Percentiles rank a stretch among this genome's conserved stretches.
Evolutionary conservation across 768 basidiomycete genomes (phyloP).

Genomic region (Russula brevipes): DNA sequence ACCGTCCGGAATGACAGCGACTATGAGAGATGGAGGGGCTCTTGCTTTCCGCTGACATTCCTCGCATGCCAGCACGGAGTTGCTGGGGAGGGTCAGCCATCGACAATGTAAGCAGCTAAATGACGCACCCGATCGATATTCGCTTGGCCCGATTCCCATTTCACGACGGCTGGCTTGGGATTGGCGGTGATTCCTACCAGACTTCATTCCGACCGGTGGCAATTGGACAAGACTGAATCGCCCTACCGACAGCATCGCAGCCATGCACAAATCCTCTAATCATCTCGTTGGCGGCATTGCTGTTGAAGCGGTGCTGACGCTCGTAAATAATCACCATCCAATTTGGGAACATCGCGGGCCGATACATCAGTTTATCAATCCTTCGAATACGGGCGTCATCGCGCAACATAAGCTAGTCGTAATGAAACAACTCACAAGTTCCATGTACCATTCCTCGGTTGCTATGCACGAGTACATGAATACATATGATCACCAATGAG

Average conservation of each 20-base stretch:
- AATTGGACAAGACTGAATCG: neutral
- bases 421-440: slow-evolving; percentile 52
- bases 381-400: slow-evolving; percentile 32
- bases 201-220: neutral
- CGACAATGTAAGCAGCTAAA: neutral
- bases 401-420: neutral
- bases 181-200: slow-evolving; percentile 54
- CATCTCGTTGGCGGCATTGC: slow-evolving; percentile 46
- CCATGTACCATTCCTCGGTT: slow-evolving; percentile 64
- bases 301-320: slow-evolving; percentile 47
- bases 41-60: slow-evolving; percentile 39
- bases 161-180: slow-evolving; percentile 40
- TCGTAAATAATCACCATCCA: slow-evolving; percentile 71
- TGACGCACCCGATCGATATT: slow-evolving; percentile 33
- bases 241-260: slow-evolving; percentile 55
- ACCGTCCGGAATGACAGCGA: slow-evolving; percentile 29
- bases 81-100: slow-evolving; percentile 32
- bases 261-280: slow-evolving; percentile 45
- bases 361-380: slow-evolving; percentile 66
- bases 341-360: slow-evolving; percentile 44
- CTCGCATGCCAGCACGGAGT: slow-evolving; percentile 46
- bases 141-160: slow-evolving; percentile 55
- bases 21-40: slow-evolving; percentile 26
- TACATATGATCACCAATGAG: neutral
- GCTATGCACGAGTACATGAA: slow-evolving; percentile 33